Percentiles rank a stretch among this genome's conserved stretches.
phyloP scores from a whole-genome alignment of 1,284 basidiomycete genomes.

The Termitomyces sp. region DNA sequence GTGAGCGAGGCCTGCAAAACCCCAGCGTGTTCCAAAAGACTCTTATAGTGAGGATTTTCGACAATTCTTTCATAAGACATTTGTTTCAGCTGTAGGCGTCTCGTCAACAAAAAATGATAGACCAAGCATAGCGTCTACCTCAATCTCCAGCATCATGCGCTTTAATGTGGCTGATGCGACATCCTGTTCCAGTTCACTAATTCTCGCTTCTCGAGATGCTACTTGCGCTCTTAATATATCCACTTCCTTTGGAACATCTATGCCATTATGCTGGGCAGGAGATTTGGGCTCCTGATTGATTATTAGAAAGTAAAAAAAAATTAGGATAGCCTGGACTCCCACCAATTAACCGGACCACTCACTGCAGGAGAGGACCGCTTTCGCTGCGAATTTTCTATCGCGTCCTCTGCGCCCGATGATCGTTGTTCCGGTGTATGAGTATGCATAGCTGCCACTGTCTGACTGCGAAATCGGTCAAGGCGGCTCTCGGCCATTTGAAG shows the following conservation, averaged over 20 bases:
- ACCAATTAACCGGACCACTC: slow-evolving; percentile 65
- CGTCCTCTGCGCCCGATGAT: slow-evolving; percentile 32
- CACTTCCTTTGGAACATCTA: slow-evolving; percentile 23
- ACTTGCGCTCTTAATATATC: slow-evolving; percentile 33
- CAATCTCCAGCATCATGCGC: slow-evolving; percentile 36
- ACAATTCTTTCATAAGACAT: slow-evolving; percentile 41
- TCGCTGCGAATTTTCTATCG: slow-evolving; percentile 44
- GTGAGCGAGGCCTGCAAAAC: slow-evolving; percentile 32
- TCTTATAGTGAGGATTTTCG: slow-evolving; percentile 45
- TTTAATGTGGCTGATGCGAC: slow-evolving; percentile 35
- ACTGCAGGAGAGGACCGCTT: slow-evolving; percentile 62
- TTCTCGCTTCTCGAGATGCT: slow-evolving; percentile 36
- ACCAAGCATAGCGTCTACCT: slow-evolving; percentile 30
- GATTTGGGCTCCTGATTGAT: slow-evolving; percentile 30
- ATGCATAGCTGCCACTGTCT: slow-evolving; percentile 46
- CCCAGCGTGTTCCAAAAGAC: slow-evolving; percentile 41
- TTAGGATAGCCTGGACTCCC: slow-evolving; percentile 46
- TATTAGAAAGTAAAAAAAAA: slow-evolving; percentile 35
- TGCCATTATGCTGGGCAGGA: slow-evolving; percentile 26
- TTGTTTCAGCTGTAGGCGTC: slow-evolving; percentile 33
- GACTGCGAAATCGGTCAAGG: slow-evolving; percentile 69
- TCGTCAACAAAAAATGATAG: slow-evolving; percentile 4
- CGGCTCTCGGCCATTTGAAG: slow-evolving; percentile 64
- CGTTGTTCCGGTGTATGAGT: slow-evolving; percentile 25
- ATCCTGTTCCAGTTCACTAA: slow-evolving; percentile 42